Evolutionary conservation across 495 filamentous ascomycete species (phyloP).

Genomic region (Trichoderma gamsii): DNA sequence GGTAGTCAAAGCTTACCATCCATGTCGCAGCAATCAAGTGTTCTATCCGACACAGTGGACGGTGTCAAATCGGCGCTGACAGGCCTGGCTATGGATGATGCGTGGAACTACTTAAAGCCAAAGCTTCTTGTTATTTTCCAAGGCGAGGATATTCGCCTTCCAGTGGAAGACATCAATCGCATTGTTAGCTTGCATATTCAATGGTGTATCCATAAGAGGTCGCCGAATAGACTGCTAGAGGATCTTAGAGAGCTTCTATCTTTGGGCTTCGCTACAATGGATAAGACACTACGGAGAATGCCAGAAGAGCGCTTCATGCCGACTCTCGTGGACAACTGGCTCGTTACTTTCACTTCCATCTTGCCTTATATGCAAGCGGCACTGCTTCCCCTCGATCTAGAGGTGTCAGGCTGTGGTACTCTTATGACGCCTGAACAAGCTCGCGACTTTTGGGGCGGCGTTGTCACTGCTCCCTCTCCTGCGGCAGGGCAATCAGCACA

Average conservation of each 20-base stretch:
- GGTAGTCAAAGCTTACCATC: conserved; percentile 40
- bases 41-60: conserved; percentile 40
- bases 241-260: conserved; percentile 74
- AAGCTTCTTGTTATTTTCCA: conserved; percentile 89
- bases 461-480: conserved; percentile 28
- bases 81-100: conserved; percentile 80
- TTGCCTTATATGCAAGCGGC: conserved; percentile 94
- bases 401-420: conserved; percentile 79
- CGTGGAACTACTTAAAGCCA: conserved; percentile 90
- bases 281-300: conserved; percentile 67
- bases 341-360: conserved; percentile 80
- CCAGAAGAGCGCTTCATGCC: conserved; percentile 80
- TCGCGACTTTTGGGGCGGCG: conserved; percentile 78
- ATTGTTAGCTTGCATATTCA: conserved; percentile 75
- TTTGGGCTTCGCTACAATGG: conserved; percentile 79
- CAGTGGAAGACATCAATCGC: conserved; percentile 91
- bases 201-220: conserved; percentile 63
- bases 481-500: conserved; percentile 14
- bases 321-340: conserved; percentile 87
- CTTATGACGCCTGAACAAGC: conserved; percentile 71
- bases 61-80: conserved; percentile 54
- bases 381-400: conserved; percentile 87
- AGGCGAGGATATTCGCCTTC: conserved; percentile 79
- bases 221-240: conserved; percentile 63
- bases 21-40: conserved; percentile 14